Evolutionary conservation across 805 yeast genomes (phyloP).

Genomic region (Candida michaelii): DNA sequence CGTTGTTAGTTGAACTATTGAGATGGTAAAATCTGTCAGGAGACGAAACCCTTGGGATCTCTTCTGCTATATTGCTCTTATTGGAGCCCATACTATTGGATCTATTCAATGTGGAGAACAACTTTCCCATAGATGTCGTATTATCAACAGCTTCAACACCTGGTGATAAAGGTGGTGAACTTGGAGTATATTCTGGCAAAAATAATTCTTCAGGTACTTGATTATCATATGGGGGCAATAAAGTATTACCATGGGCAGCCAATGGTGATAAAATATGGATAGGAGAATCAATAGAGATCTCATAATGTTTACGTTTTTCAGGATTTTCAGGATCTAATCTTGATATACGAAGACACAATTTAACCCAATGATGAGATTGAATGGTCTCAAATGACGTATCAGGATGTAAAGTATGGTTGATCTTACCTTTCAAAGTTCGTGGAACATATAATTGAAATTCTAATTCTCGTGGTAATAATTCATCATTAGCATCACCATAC

Average conservation of each 20-base stretch:
- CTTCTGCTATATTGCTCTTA: conserved; percentile 2
- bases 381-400: conserved; percentile 80
- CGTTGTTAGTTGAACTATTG: conserved; percentile 23
- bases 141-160: conserved; percentile 49
- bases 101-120: conserved; percentile 17
- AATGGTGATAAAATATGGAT: conserved; percentile 74
- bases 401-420: conserved; percentile 61
- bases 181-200: conserved; percentile 25
- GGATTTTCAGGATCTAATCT: conserved; percentile 53
- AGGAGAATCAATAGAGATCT: conserved; percentile 93
- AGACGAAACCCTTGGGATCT: neutral
- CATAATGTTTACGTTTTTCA: conserved; percentile 82
- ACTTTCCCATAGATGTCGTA: conserved; percentile 13
- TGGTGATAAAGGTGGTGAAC: conserved; percentile 55
- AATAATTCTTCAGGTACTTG: conserved; percentile 12
- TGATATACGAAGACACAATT: conserved; percentile 79
- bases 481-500: conserved; percentile 44
- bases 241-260: conserved; percentile 79
- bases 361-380: conserved; percentile 94
- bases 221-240: conserved; percentile 68
- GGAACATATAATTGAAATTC: conserved; percentile 90
- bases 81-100: conserved; percentile 4
- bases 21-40: conserved; percentile 27
- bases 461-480: conserved; percentile 70
- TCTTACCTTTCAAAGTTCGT: conserved; percentile 54